A percentile compares a stretch with the other conserved stretches of the same genome.
These are phyloP conservation scores for Neurospora sp. DNA, from an alignment of 495 filamentous ascomycete genomes.

Conservation along the genomic window DNA sequence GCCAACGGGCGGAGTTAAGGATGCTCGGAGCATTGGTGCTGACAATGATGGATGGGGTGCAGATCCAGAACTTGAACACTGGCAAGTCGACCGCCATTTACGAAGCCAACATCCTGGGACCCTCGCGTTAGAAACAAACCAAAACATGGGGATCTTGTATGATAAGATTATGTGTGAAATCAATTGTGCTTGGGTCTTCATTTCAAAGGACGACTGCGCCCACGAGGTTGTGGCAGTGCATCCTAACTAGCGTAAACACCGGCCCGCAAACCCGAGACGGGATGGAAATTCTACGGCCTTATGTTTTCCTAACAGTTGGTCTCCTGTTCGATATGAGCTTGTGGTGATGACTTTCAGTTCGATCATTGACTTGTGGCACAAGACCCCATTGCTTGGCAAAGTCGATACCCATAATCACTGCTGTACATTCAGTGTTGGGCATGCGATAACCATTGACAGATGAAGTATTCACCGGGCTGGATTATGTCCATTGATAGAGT, in stretches of 20 bases:
- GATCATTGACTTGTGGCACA: not conserved
- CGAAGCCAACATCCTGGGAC: conserved; percentile 32
- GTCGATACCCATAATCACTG: not conserved
- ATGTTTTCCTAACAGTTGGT: not conserved
- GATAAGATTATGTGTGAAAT: not conserved
- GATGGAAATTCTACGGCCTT: not conserved
- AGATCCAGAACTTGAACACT: conserved; percentile 35
- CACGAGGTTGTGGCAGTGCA: not conserved
- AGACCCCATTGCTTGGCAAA: not conserved
- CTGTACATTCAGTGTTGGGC: not conserved
- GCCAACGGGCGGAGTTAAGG: not conserved
- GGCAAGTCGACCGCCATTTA: conserved; percentile 31
- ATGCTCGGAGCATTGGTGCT: not conserved
- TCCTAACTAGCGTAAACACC: not conserved
- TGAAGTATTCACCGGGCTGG: not conserved
- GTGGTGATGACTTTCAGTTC: not conserved
- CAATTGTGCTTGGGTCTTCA: not conserved
- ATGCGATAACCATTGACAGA: not conserved
- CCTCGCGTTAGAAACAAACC: not conserved
- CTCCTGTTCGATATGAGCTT: not conserved
- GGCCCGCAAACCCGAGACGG: not conserved
- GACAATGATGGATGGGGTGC: not conserved
- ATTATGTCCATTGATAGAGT: not conserved
- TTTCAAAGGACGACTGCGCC: not conserved
- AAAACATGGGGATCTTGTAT: not conserved